A percentile compares a stretch with the other conserved stretches of the same genome.
Conservation (phyloP, 73 alveolate species). For the Breviolum minutum region DNA sequence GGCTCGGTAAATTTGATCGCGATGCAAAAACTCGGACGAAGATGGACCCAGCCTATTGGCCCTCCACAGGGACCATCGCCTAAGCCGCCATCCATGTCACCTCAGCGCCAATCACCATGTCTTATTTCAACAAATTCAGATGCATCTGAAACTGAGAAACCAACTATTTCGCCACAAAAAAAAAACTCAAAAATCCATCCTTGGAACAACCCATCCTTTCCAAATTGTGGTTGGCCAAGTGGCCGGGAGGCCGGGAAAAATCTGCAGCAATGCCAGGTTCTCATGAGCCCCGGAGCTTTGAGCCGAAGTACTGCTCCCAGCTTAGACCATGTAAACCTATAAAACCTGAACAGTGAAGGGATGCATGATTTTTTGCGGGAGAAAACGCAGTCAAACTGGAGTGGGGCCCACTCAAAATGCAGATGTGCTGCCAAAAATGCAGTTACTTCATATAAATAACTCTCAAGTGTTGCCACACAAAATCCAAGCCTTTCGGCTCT, state of each 20-base stretch:
- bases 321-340: background rate
- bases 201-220: too few relatives aligned
- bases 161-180: too few relatives aligned
- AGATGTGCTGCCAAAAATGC: too few relatives aligned
- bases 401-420: too few relatives aligned
- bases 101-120: background rate
- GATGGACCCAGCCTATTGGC: constrained; percentile 50
- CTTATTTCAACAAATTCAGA: background rate
- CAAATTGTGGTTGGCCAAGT: background rate
- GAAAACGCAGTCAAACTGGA: too few relatives aligned
- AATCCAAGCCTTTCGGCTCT: too few relatives aligned
- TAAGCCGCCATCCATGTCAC: constrained; percentile 65
- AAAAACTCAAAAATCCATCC: too few relatives aligned
- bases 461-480: too few relatives aligned
- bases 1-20: background rate
- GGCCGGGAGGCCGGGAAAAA: constrained; percentile 2
- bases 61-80: constrained; percentile 58
- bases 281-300: background rate
- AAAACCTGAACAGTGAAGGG: background rate
- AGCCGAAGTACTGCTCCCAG: constrained; percentile 26
- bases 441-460: too few relatives aligned
- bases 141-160: background rate
- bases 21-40: too few relatives aligned
- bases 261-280: background rate
- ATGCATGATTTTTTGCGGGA: background rate